Evolutionary conservation across 192 early-diverging fungal species (phyloP), one percentile per base, ranked within the genome.

Genomic region (Mortierella alpina): DNA sequence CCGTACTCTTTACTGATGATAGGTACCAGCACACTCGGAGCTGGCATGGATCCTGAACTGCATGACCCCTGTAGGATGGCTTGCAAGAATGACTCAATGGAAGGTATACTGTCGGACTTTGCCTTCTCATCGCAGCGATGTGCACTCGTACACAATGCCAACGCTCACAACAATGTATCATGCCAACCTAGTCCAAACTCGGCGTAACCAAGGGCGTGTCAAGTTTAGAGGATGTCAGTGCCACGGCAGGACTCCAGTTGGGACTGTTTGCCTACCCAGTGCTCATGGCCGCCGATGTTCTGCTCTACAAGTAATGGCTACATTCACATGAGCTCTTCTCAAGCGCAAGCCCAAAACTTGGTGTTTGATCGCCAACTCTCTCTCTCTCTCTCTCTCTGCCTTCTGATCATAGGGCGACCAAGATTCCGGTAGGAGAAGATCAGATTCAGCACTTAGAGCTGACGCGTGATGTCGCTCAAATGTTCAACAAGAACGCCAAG

Each of bases 71-170:
- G 88, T 97, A 3, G 91, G 92, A 4, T 96, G 95, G 96, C 79
- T 98, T 5, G 91, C 90, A 31, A 86, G 96, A 7, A 98, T 98
- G 97, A 97, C 96, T 12, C 97, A 98, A 70, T 98, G 97, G 97
- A 96, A 97, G 85, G 88, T 90, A 68, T 2, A 22, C n/a, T 1
- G 11, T 11, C 20, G 2, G 23, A 20, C 14, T 31, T 11, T 41
- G 39, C 14, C 22, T 15, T 15, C 9, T 46, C 14, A 6, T 7
- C 5, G 12, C 31, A 15, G 13, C 41, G 6, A 54, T 65, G 20
- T 17, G 31, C n/a, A 17, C 1, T 8, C n/a, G 39, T 50, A 49
- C 47, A 5, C 15, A 8, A 5, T 15, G 59, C 15, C 4, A 5
- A 31, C 7, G 10, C 1, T 56, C 59, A 8, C 17, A 14, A 18